Conservation (phyloP, 208 protist species). For the Wallacemonas sp. region DNA sequence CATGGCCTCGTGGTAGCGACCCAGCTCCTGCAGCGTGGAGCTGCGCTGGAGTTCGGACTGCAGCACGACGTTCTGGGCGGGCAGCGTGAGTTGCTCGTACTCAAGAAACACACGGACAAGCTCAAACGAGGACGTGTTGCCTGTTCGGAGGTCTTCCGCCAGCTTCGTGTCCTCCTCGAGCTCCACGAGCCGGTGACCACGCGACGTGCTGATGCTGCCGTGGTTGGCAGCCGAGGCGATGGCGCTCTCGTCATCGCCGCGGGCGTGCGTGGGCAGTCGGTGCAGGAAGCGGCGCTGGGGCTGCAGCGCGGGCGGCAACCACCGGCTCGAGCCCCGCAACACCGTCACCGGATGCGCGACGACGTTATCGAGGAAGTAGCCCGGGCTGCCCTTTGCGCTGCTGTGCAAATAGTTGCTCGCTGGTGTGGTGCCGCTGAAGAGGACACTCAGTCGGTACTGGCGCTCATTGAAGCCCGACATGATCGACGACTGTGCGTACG, state of each 20-base stretch:
- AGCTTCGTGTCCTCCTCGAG: conserved; percentile 11
- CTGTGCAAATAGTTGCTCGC: conserved; percentile 14
- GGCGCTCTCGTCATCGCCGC: conserved; percentile 14
- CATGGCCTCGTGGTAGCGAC: conserved; percentile 39
- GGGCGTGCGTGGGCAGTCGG: not conserved
- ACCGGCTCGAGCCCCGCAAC: conserved; percentile 38
- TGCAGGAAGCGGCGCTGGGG: conserved; percentile 66
- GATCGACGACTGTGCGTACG: conserved; percentile 15
- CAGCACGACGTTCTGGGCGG: conserved; percentile 39
- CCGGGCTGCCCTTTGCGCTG: conserved; percentile 10
- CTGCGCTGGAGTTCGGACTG: conserved; percentile 33
- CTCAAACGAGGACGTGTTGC: conserved; percentile 27
- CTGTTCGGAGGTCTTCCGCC: conserved; percentile 7
- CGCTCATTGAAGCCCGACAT: not conserved
- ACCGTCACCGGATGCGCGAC: conserved; percentile 13
- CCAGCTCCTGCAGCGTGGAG: conserved; percentile 38
- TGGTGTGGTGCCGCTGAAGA: conserved; percentile 27
- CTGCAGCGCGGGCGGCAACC: conserved; percentile 67
- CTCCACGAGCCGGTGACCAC: conserved; percentile 5
- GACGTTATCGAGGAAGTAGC: conserved; percentile 11
- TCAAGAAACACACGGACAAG: conserved; percentile 48
- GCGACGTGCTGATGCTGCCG: too few species aligned
- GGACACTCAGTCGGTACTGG: not conserved
- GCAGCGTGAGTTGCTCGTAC: conserved; percentile 38
- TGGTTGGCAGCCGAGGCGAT: too few species aligned